Base-by-base conservation (phyloP, 305 asterid genomes). In the Plantago lanceolata region DNA sequence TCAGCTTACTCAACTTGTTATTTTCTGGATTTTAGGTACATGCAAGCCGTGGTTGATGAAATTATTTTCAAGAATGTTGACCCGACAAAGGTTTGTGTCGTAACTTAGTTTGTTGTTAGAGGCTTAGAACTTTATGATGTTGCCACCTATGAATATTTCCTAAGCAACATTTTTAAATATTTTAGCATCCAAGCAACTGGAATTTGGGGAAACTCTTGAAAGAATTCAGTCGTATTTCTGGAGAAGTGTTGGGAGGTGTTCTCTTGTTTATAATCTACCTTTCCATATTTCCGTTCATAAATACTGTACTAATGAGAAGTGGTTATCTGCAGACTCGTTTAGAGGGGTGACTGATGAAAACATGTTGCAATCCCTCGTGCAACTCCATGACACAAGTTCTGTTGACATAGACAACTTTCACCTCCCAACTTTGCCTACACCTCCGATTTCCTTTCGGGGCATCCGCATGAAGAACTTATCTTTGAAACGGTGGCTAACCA, bases 11-110 rank as follows among this genome's bases (percentile, higher is more conserved):
- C 21, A 33, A 8, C 57, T 68, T 59, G 17, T 57, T 24, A 47
- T 52, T 63, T 65, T 28, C 67, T 55, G 16, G 63, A 57, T 54
- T 65, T 63, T 71, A 93, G 99, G 85, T 90, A 88, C 86, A 94
- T 94, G 90, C 99, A 94, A 83, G 99, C 96, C 57, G 96, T 86
- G 72, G 87, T 81, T 52, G 87, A 88, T 78, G 99, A 94, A 74
- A 79, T 94, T 62, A 68, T 94, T 72, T 76, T 83, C 68, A 85
- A 75, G 71, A 81, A 78, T 69, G 93, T 80, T 53, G 77, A 90
- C 85, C 95, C 96, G 13, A 64, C 79, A 50, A 90, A 83, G 95
- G 97, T 89, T 89, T 59, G 66, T 73, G 43, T 53, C 59, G 74
- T 65, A 72, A 56, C 62, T 70, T 59, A 59, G 19, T 63, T 55